Conservation (phyloP, 441 rosid species). For the Viola pubescens region DNA sequence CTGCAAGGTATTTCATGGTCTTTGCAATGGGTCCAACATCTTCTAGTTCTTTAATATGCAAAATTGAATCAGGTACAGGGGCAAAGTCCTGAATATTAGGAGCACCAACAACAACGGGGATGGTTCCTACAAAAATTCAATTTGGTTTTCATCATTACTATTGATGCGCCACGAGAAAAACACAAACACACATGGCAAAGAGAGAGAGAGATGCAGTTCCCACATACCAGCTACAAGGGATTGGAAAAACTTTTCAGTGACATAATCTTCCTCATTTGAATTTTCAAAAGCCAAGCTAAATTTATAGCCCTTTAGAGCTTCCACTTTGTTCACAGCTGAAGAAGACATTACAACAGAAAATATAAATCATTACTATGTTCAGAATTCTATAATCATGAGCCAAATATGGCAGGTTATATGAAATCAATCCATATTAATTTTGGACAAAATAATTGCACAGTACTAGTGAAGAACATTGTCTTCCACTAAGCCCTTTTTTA, state of each 20-base stretch:
- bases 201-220: not conserved
- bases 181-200: not conserved
- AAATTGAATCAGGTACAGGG: constrained; percentile 52
- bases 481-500: too few relatives aligned
- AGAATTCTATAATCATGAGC: too few relatives aligned
- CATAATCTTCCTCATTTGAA: constrained; percentile 95
- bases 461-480: too few relatives aligned
- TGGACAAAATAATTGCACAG: too few relatives aligned
- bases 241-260: constrained; percentile 88
- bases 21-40: constrained; percentile 57
- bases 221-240: constrained; percentile 83
- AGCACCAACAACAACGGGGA: constrained; percentile 88
- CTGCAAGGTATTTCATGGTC: constrained; percentile 64
- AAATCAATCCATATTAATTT: too few relatives aligned
- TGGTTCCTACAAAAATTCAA: constrained; percentile 45
- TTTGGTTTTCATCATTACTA: constrained; percentile 1
- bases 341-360: not conserved
- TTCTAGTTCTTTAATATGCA: constrained; percentile 52
- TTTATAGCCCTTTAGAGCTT: constrained; percentile 69
- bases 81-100: constrained; percentile 87
- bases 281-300: constrained; percentile 96
- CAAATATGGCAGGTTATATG: too few relatives aligned
- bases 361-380: not conserved
- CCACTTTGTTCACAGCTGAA: constrained; percentile 73
- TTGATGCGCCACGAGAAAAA: not conserved